Base-by-base conservation (phyloP, 2,329 filamentous ascomycete genomes). In the Domatiomyces catenatus region DNA sequence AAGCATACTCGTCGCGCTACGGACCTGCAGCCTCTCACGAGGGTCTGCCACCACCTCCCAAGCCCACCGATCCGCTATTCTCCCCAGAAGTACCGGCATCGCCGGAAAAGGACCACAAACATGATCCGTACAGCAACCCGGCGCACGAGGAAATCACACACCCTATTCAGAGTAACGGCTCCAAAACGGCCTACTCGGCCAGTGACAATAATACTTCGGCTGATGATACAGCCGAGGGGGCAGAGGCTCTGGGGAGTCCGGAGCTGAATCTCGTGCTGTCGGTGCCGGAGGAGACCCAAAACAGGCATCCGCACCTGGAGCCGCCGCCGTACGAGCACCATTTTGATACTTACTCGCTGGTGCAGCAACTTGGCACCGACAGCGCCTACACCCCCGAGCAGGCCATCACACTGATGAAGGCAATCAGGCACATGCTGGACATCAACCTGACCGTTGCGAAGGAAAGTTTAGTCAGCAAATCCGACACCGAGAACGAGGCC, bases 321-420 rank as follows among this genome's bases (percentile, higher is more conserved):
- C 77, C 86, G 0, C 79, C 85, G 6, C 84, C 82, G 1, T 93
- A 94, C 63, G 81, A 94, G 32, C 92, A 98, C 69, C 88, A 96
- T 69, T 98, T 98, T 67, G 90, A 98, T 68, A 94, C 83, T 20
- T 98, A 92, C 67, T 82, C 80, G 12, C 76, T 96, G 4, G 92
- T 96, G 15, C 83, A 84, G 62, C 80, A 86, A 60, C 79, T 98
- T 15, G 75, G 81, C 17, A 70, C 69, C 0, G 80, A 81, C 10
- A 39, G 54, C 20, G 84, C 83, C 0, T 95, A 88, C 67, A 79
- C 77, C 1, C 72, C 77, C 44, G 75, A 74, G 0, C 90, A 95
- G 66, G 81, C 87, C 22, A 80, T 88, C 48, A 86, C 82, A 5
- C 74, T 87, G 48, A 98, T 98, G 92, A 96, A 96, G 71, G 87